A percentile compares a stretch with the other conserved stretches of the same genome.
Evolutionary conservation across 495 filamentous ascomycete genomes (phyloP).

Genomic region (Podospora sp.): DNA sequence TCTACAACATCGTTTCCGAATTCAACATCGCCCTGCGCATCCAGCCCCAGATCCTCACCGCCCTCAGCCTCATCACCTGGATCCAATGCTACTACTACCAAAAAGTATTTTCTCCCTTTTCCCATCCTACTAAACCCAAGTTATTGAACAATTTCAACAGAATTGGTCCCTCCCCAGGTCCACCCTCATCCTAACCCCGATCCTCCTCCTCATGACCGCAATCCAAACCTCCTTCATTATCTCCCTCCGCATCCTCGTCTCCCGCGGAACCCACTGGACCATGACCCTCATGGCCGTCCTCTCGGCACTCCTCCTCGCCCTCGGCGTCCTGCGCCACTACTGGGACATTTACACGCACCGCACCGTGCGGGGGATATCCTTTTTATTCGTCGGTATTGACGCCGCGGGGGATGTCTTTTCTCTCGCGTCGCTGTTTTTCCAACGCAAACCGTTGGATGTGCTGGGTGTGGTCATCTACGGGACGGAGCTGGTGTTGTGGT

Average conservation of each 20-base stretch:
- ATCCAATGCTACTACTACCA: conserved; percentile 67
- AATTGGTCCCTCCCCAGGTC: conserved; percentile 25
- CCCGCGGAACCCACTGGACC: conserved; percentile 48
- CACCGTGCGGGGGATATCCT: conserved; percentile 66
- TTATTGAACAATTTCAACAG: conserved; percentile 23
- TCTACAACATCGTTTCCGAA: conserved; percentile 63
- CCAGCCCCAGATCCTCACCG: conserved; percentile 64
- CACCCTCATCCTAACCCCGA: neutral
- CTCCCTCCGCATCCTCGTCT: neutral
- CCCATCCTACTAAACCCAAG: neutral
- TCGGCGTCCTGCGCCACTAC: conserved; percentile 45
- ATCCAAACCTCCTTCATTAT: conserved; percentile 4
- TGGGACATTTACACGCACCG: conserved; percentile 40
- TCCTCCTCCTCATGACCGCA: neutral
- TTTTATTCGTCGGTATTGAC: conserved; percentile 67
- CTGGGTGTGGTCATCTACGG: conserved; percentile 65
- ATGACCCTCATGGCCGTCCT: conserved; percentile 62
- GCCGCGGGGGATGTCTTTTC: conserved; percentile 65
- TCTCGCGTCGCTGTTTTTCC: conserved; percentile 62
- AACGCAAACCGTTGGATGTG: conserved; percentile 50
- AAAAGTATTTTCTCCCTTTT: neutral
- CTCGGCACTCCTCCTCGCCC: conserved; percentile 58
- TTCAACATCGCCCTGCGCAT: conserved; percentile 63
- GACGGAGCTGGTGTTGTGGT: conserved; percentile 62
- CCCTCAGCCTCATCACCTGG: conserved; percentile 65